Percentiles rank a stretch among this genome's conserved stretches.
phyloP scores from a whole-genome alignment of 345 rosid genomes.

The Anacardium occidentale region DNA sequence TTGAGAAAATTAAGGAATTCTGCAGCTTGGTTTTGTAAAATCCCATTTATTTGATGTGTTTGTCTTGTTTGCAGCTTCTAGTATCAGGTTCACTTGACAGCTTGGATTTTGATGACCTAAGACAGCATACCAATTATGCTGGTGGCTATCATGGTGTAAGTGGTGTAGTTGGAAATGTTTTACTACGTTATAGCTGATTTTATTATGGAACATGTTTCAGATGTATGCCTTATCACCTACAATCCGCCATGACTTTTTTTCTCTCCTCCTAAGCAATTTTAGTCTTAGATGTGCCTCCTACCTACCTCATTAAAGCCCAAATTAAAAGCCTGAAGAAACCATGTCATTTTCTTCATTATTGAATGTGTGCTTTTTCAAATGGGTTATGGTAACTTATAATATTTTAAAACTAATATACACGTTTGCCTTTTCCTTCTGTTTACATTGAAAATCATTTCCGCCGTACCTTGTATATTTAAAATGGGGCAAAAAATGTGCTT shows the following conservation, averaged over 20 bases:
- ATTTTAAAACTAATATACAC: background rate
- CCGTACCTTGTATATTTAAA: background rate
- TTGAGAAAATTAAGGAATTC: no score
- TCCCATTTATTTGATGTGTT: slow-evolving; percentile 11
- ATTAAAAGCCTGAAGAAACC: background rate
- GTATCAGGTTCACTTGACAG: slow-evolving; percentile 96
- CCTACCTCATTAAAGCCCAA: background rate
- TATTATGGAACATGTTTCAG: slow-evolving; percentile 12
- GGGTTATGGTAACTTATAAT: background rate
- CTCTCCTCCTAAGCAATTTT: background rate
- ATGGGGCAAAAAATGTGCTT: background rate
- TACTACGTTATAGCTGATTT: background rate
- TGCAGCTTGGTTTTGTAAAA: background rate
- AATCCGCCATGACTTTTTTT: background rate
- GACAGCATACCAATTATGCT: slow-evolving; percentile 69
- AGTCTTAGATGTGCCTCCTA: background rate
- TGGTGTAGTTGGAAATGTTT: background rate
- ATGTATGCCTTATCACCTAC: background rate
- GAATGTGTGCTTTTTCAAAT: slow-evolving; percentile 5
- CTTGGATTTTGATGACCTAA: slow-evolving; percentile 94
- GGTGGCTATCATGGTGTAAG: slow-evolving; percentile 91
- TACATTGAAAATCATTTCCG: no score
- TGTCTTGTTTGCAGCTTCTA: slow-evolving; percentile 63
- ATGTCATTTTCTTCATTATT: background rate
- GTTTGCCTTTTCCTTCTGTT: background rate